Conservation (phyloP, 208 protist species). For the Kentomonas sorsogonicus region DNA sequence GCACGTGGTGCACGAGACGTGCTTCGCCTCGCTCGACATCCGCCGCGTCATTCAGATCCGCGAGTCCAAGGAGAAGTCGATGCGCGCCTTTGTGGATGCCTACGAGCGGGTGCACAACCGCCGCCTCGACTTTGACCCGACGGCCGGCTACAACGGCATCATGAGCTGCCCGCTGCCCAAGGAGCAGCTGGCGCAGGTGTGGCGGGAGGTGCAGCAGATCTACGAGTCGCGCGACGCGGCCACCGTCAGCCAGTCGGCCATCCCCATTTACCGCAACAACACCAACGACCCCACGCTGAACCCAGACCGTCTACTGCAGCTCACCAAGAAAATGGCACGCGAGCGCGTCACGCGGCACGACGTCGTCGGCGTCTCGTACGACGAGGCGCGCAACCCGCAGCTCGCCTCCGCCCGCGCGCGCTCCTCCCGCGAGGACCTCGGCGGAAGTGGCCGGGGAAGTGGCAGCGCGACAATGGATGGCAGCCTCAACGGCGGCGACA, state of each 20-base stretch:
- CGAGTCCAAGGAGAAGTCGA: conserved; percentile 11
- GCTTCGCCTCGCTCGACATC: conserved; percentile 42
- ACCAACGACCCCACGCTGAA: conserved; percentile 17
- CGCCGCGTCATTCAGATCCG: conserved; percentile 36
- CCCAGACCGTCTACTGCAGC: conserved; percentile 12
- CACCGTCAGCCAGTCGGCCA: conserved; percentile 19
- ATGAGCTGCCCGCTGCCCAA: conserved; percentile 30
- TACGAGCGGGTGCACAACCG: conserved; percentile 11
- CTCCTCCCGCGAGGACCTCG: no score
- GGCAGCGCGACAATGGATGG: no score
- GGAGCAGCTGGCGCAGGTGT: conserved; percentile 36
- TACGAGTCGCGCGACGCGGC: conserved; percentile 18
- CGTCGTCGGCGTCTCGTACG: conserved; percentile 24
- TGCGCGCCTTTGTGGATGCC: conserved; percentile 19
- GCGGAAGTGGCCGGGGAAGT: no score
- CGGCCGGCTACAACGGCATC: conserved; percentile 14
- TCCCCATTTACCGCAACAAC: conserved; percentile 28
- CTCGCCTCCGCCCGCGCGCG: no score
- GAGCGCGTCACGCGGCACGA: conserved; percentile 21
- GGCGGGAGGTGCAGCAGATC: conserved; percentile 27
- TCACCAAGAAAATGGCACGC: conserved; percentile 17
- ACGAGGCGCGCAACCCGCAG: conserved; percentile 9
- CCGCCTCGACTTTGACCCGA: conserved; percentile 20
- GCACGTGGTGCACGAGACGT: conserved; percentile 42
- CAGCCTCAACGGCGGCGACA: no score